Evolutionary conservation across 352 stramenopile genomes (phyloP).

Genomic region (Globisporangium parvum): DNA sequence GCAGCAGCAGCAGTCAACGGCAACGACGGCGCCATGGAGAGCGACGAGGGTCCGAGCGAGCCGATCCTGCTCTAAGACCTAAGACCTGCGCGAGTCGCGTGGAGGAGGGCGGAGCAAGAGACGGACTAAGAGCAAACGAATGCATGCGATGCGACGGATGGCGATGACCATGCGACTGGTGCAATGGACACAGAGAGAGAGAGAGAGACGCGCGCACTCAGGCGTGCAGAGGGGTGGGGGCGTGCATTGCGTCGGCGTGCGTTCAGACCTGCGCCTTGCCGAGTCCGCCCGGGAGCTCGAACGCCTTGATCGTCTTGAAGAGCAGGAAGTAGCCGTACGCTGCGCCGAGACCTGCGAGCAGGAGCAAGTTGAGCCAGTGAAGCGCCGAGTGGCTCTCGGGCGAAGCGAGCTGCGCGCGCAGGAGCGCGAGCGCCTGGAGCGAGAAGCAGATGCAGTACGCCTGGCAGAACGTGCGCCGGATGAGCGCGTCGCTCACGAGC

Average conservation of each 20-base stretch:
- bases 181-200: neutral
- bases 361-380: slow-evolving; percentile 78
- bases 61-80: slow-evolving; percentile 5
- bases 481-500: slow-evolving; percentile 77
- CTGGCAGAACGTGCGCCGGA: slow-evolving; percentile 85
- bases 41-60: neutral
- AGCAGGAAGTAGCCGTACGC: slow-evolving; percentile 82
- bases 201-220: neutral
- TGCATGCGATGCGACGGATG: no score
- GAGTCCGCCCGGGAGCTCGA: slow-evolving; percentile 61
- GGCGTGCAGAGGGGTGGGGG: no score
- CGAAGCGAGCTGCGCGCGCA: slow-evolving; percentile 64
- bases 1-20: neutral
- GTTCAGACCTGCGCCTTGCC: slow-evolving; percentile 45
- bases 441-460: slow-evolving; percentile 85
- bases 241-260: neutral
- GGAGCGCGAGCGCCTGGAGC: slow-evolving; percentile 62
- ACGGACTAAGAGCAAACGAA: no score
- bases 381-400: slow-evolving; percentile 75
- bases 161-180: neutral
- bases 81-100: no score
- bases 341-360: slow-evolving; percentile 52
- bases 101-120: no score
- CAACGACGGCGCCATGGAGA: neutral
- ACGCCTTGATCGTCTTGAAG: slow-evolving; percentile 87